Evolutionary conservation across 2,329 filamentous ascomycete species (phyloP).

Genomic region (Phoma sp.): DNA sequence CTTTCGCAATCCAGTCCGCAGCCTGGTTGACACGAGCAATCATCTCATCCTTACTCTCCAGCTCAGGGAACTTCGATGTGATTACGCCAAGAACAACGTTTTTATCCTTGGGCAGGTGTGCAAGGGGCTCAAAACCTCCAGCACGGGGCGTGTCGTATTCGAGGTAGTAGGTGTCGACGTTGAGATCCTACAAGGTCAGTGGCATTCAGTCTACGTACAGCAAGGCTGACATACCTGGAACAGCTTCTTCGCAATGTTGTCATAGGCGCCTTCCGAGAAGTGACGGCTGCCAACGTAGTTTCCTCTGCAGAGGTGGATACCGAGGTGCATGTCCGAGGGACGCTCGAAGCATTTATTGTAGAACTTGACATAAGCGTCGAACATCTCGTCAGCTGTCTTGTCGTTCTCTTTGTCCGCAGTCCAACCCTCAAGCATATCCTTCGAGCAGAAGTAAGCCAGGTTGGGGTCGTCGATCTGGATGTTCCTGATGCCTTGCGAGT

Average conservation of each 20-base stretch:
- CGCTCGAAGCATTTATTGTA: conserved; percentile 74
- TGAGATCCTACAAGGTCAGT: conserved; percentile 38
- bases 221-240: conserved; percentile 40
- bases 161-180: conserved; percentile 50
- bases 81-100: conserved; percentile 56
- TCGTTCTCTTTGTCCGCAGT: conserved; percentile 69
- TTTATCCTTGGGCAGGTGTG: conserved; percentile 53
- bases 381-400: conserved; percentile 70
- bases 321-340: conserved; percentile 74
- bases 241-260: conserved; percentile 53
- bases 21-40: conserved; percentile 53
- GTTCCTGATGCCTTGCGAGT: conserved; percentile 54
- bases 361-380: conserved; percentile 76
- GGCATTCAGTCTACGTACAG: not conserved
- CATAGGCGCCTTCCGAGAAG: conserved; percentile 56
- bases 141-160: conserved; percentile 57
- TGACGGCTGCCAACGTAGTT: conserved; percentile 56
- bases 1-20: conserved; percentile 72
- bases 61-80: conserved; percentile 54
- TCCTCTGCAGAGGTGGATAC: conserved; percentile 72
- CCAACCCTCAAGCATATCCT: conserved; percentile 47
- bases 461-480: conserved; percentile 58
- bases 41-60: conserved; percentile 56
- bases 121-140: conserved; percentile 56
- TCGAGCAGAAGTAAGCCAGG: conserved; percentile 51